Percentiles rank a stretch among this genome's conserved stretches.
Evolutionary conservation across 108 stramenopile genomes (phyloP).

Genomic region (Cyclotella distinguenda): DNA sequence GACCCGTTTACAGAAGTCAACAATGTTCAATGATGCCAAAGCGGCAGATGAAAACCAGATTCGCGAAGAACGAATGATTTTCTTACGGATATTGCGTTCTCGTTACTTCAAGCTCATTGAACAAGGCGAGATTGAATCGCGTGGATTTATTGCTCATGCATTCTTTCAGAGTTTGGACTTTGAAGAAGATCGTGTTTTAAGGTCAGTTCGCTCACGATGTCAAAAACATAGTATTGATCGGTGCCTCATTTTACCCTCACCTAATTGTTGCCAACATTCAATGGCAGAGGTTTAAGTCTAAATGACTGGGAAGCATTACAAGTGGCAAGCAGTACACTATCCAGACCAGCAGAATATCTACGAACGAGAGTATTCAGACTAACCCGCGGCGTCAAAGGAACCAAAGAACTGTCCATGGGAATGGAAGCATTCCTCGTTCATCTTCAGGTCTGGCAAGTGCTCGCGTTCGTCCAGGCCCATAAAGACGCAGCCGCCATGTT

Average conservation of each 20-base stretch:
- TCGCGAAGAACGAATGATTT: slow-evolving; percentile 7
- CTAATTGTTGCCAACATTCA: slow-evolving; percentile 26
- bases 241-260: slow-evolving; percentile 26
- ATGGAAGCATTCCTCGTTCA: slow-evolving; percentile 46
- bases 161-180: slow-evolving; percentile 52
- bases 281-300: slow-evolving; percentile 39
- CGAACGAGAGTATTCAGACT: slow-evolving; percentile 5
- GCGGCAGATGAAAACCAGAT: neutral
- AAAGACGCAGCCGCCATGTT: slow-evolving; percentile 44
- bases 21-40: neutral
- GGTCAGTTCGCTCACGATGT: slow-evolving; percentile 35
- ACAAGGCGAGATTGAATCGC: slow-evolving; percentile 52
- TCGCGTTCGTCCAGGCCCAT: slow-evolving; percentile 39
- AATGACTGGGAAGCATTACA: slow-evolving; percentile 46
- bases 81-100: slow-evolving; percentile 40
- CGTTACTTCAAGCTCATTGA: slow-evolving; percentile 52
- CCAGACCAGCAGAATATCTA: slow-evolving; percentile 1
- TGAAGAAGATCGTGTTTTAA: slow-evolving; percentile 37
- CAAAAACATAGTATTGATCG: too few relatives aligned
- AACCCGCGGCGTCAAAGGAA: slow-evolving; percentile 4
- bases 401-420: neutral
- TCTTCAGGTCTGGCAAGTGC: slow-evolving; percentile 12
- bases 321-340: slow-evolving; percentile 1
- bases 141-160: slow-evolving; percentile 45
- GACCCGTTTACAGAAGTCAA: neutral